Conservation (phyloP, 495 filamentous ascomycete genomes). For the Margaritispora aquatica region DNA sequence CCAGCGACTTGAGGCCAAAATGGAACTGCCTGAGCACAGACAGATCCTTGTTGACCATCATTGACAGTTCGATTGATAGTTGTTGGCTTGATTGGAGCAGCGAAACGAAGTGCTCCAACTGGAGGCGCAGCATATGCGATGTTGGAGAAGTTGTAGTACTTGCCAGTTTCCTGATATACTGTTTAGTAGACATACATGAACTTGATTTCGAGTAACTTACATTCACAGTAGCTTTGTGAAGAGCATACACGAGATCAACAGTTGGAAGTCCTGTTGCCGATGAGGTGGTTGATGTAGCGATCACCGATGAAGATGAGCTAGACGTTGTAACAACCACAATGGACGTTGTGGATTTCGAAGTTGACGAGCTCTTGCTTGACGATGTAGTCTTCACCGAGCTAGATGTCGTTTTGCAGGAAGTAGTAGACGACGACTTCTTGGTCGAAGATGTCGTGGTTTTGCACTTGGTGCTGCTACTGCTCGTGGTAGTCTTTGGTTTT, state of each 20-base stretch:
- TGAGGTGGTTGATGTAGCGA: not conserved
- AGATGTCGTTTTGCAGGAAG: not conserved
- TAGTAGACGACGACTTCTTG: not conserved
- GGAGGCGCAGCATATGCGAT: slow-evolving; percentile 56
- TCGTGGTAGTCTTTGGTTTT: not conserved
- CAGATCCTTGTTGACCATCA: slow-evolving; percentile 27
- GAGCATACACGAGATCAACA: slow-evolving; percentile 13
- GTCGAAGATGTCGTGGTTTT: not conserved
- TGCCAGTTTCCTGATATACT: slow-evolving; percentile 8
- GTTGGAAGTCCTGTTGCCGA: not conserved
- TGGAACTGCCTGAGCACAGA: slow-evolving; percentile 46
- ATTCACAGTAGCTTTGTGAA: slow-evolving; percentile 15
- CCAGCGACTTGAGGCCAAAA: slow-evolving; percentile 33
- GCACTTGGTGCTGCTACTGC: not conserved
- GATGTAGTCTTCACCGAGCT: not conserved
- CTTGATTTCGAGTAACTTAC: not conserved
- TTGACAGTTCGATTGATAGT: slow-evolving; percentile 18
- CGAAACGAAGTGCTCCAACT: slow-evolving; percentile 43
- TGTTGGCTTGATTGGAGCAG: slow-evolving; percentile 34
- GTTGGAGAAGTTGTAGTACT: slow-evolving; percentile 50
- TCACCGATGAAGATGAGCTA: not conserved
- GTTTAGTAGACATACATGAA: not conserved
- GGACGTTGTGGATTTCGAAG: not conserved
- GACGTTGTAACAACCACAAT: not conserved
- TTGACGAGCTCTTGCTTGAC: not conserved